phyloP scores from a whole-genome alignment of 1,284 basidiomycete species.

The Ceratobasidium sp. region DNA sequence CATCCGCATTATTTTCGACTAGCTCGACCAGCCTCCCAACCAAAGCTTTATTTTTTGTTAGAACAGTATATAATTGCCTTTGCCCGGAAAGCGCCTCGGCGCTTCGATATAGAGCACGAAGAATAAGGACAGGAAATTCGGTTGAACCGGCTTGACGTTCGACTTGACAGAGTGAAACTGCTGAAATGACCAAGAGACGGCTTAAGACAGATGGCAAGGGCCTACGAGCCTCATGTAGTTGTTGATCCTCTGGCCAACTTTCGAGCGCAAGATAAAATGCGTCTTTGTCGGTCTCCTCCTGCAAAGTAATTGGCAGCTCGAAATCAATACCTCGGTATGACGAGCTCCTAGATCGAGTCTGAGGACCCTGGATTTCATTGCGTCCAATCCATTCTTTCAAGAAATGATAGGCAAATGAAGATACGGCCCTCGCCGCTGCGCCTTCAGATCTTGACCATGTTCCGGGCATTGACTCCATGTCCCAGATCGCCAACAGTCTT shows the following conservation, averaged over 20 bases:
- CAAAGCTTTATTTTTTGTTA: not conserved
- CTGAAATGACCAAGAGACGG: conserved; percentile 17
- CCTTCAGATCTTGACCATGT: conserved; percentile 17
- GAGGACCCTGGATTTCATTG: conserved; percentile 23
- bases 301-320: conserved; percentile 3
- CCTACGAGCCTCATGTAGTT: not conserved
- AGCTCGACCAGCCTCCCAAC: conserved; percentile 4
- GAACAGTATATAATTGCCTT: not conserved
- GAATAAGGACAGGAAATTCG: not conserved
- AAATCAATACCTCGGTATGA: conserved; percentile 26
- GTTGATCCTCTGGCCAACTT: not conserved
- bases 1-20: not conserved
- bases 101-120: conserved; percentile 1
- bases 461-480: conserved; percentile 1
- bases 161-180: not conserved
- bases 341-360: conserved; percentile 11
- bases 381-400: conserved; percentile 11
- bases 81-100: not conserved
- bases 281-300: not conserved
- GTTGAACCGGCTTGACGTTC: not conserved
- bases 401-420: conserved; percentile 21
- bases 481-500: conserved; percentile 1
- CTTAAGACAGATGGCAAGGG: not conserved
- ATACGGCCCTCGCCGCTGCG: not conserved
- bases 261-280: not conserved